Conservation (phyloP, 345 rosid species). For the Euphorbia tirucalli region DNA sequence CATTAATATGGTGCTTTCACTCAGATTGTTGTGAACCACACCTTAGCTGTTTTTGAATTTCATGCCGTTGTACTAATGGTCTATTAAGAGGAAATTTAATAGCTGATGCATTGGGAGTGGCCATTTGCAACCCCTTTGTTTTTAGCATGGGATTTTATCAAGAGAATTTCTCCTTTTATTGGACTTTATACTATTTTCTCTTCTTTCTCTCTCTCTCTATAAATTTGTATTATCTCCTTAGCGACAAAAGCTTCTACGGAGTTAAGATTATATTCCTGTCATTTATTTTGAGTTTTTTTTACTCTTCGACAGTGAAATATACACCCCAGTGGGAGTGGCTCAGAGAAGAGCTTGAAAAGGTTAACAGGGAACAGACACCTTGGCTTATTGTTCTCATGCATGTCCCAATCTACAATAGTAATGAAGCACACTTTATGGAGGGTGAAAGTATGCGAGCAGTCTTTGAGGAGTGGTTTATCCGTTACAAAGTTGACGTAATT, state of each 20-base stretch:
- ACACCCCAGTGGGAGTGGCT: slow-evolving; percentile 92
- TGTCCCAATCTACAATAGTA: slow-evolving; percentile 74
- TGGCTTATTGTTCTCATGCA: slow-evolving; percentile 98
- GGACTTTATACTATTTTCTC: neutral
- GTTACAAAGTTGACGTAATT: slow-evolving; percentile 65
- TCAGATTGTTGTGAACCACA: too few relatives aligned
- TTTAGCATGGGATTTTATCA: neutral
- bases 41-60: too few relatives aligned
- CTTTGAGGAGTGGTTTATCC: slow-evolving; percentile 74
- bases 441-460: slow-evolving; percentile 90
- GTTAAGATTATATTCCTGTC: neutral
- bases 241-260: neutral
- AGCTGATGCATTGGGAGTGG: neutral
- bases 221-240: neutral
- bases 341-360: slow-evolving; percentile 59
- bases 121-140: too few relatives aligned
- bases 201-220: too few relatives aligned
- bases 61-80: neutral
- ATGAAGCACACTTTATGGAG: slow-evolving; percentile 89
- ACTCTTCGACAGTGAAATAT: slow-evolving; percentile 65
- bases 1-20: too few relatives aligned
- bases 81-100: neutral
- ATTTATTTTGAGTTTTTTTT: neutral
- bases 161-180: neutral
- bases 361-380: slow-evolving; percentile 87